phyloP scores from a whole-genome alignment of 306 rosid genomes.

The Ziziphus jujuba region DNA sequence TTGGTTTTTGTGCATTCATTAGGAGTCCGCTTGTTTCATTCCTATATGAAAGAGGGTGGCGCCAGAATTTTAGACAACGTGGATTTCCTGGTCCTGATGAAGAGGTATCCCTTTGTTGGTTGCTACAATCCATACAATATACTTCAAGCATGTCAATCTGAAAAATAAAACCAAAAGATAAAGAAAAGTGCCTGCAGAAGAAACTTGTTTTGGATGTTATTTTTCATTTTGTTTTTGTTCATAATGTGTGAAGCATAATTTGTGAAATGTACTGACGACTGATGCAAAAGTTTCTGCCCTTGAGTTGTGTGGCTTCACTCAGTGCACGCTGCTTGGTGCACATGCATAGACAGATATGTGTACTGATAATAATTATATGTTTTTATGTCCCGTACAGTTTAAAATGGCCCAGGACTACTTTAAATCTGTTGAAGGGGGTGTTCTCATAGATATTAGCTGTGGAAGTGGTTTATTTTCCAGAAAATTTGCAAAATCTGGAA shows the following conservation, averaged over 20 bases:
- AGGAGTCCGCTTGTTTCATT: constrained; percentile 98
- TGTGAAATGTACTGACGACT: neutral
- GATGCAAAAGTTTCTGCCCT: too few relatives aligned
- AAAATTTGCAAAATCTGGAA: constrained; percentile 71
- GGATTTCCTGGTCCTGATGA: constrained; percentile 96
- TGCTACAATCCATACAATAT: neutral
- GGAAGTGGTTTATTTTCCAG: constrained; percentile 93
- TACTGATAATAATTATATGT: neutral
- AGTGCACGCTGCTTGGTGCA: neutral
- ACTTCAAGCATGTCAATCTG: too few relatives aligned
- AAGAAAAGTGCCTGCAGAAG: too few relatives aligned
- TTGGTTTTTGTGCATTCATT: constrained; percentile 17
- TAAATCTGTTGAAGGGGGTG: constrained; percentile 69
- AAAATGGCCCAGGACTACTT: constrained; percentile 88
- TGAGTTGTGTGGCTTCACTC: neutral
- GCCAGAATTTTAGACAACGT: constrained; percentile 77
- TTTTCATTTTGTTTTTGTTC: too few relatives aligned
- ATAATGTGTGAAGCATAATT: too few relatives aligned
- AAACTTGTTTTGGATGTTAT: too few relatives aligned
- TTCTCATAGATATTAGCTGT: constrained; percentile 84
- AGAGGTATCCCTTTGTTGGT: constrained; percentile 50
- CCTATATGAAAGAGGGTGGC: constrained; percentile 98
- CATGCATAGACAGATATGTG: neutral
- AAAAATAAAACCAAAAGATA: too few relatives aligned
- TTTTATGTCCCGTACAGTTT: constrained; percentile 53